phyloP scores from a whole-genome alignment of 139 green algal genomes.

The Spirogloea muscicola region DNA sequence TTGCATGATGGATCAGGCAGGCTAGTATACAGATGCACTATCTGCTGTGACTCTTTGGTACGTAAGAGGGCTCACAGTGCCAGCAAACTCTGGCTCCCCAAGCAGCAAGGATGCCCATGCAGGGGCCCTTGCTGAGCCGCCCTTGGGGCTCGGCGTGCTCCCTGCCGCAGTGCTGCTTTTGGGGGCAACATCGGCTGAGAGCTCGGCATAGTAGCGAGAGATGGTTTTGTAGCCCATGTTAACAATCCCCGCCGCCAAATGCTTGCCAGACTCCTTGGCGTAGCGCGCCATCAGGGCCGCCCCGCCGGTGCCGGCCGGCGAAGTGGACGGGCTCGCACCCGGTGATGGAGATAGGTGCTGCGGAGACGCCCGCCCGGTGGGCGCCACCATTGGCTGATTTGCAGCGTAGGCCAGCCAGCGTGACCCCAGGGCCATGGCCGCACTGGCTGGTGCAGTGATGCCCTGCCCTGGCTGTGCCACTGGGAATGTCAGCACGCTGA shows the following conservation, averaged over 20 bases:
- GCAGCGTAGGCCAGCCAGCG: constrained; percentile 63
- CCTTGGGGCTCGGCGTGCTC: too few relatives aligned
- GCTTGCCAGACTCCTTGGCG: constrained; percentile 40
- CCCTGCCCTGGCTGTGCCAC: neutral
- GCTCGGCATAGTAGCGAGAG: constrained; percentile 18
- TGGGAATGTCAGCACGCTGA: constrained; percentile 57
- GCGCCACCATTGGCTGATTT: constrained; percentile 49
- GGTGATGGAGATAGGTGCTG: constrained; percentile 28
- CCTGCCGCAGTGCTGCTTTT: too few relatives aligned
- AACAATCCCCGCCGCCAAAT: constrained; percentile 20
- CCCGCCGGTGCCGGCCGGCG: constrained; percentile 3
- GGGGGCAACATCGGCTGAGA: neutral
- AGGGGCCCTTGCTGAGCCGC: too few relatives aligned
- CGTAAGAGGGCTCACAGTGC: too few relatives aligned
- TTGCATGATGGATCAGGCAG: too few relatives aligned
- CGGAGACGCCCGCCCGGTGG: constrained; percentile 31
- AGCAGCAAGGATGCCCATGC: too few relatives aligned
- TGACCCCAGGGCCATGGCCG: constrained; percentile 54
- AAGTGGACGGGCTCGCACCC: constrained; percentile 31
- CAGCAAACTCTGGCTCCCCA: too few relatives aligned
- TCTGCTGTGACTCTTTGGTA: too few relatives aligned
- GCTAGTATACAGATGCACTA: too few relatives aligned
- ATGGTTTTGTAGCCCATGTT: constrained; percentile 40
- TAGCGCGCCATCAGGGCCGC: constrained; percentile 39
- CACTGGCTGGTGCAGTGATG: neutral